Conservation (phyloP, 257 asterid species). For the Thymus quinquecostatus region DNA sequence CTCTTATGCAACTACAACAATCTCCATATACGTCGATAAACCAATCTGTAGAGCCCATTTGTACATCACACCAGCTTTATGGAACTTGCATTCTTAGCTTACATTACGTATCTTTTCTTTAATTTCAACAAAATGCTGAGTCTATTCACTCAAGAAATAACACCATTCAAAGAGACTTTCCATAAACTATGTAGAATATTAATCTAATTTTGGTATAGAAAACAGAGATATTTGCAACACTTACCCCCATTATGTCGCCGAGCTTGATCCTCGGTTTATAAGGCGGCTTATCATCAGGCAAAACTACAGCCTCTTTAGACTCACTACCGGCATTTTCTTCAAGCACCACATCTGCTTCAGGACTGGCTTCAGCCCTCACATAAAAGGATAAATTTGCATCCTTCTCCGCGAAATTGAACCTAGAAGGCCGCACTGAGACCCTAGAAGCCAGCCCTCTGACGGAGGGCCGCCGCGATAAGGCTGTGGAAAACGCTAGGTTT, state of each 20-base stretch:
- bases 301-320: slow-evolving; percentile 42
- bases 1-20: no score
- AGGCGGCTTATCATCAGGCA: slow-evolving; percentile 18
- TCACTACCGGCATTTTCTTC: slow-evolving; percentile 44
- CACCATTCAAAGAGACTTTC: background rate
- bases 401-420: slow-evolving; percentile 38
- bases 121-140: background rate
- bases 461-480: slow-evolving; percentile 36
- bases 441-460: slow-evolving; percentile 38
- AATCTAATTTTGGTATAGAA: slow-evolving; percentile 6
- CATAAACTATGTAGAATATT: slow-evolving; percentile 4
- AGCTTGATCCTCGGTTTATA: slow-evolving; percentile 56
- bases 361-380: slow-evolving; percentile 66
- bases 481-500: slow-evolving; percentile 50
- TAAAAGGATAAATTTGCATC: slow-evolving; percentile 36
- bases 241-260: slow-evolving; percentile 97
- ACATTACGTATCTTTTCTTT: background rate
- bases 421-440: slow-evolving; percentile 33
- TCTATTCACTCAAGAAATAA: slow-evolving; percentile 5
- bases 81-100: background rate
- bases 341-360: slow-evolving; percentile 45
- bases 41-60: background rate
- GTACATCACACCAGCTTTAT: background rate
- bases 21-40: background rate
- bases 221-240: slow-evolving; percentile 8